Evolutionary conservation across 2,329 filamentous ascomycete genomes (phyloP), one percentile per base, ranked within the genome.

Genomic region (Elsinoe arachidis): DNA sequence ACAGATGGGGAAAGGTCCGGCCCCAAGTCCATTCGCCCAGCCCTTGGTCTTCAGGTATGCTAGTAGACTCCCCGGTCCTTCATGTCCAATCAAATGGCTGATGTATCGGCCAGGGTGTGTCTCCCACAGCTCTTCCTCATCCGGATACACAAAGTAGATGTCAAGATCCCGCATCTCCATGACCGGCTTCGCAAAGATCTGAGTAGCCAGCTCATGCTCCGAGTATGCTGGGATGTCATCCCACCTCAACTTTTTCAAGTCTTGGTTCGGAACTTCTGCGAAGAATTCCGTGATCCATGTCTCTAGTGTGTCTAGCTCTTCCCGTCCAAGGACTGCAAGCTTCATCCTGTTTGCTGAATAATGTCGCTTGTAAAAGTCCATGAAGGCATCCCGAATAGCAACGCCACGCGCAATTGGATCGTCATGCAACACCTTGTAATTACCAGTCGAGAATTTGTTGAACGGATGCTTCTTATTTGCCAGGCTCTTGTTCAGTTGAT

Each of bases 271-370:
- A 15, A 96, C 83, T 57, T 80, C 81, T 0, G 88, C 85, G 70
- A 96, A 96, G 59, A 95, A 77, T 64, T 96, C 88, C 2, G 83
- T 80, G 0, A 88, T 87, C 91, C 90, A 96, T 56, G 80, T 76
- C 70, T 96, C 86, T 57, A 96, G 76, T 15, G 90, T 82, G 65
- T 96, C 89, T 59, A 96, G 76, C 5, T 83, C 78, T 70, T 96
- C 91, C 53, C 86, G 81, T 0, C 91, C 91, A 19, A 96, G 73
- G 3, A 96, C 84, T 37, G 91, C 90, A 52, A 96, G 77, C 77
- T 95, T 96, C 88, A 96, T 96, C 38, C 85, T 81, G 68, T 96
- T 96, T 59, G 91, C 88, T 1, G 91, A 96, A 72, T 96, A 96
- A 68, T 95, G 86, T 66, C 85, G 87, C 61, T 84, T 82, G 69